These are phyloP conservation scores for Gastrolobium villosum DNA, from an alignment of 306 rosid species.

Conservation along the genomic window DNA sequence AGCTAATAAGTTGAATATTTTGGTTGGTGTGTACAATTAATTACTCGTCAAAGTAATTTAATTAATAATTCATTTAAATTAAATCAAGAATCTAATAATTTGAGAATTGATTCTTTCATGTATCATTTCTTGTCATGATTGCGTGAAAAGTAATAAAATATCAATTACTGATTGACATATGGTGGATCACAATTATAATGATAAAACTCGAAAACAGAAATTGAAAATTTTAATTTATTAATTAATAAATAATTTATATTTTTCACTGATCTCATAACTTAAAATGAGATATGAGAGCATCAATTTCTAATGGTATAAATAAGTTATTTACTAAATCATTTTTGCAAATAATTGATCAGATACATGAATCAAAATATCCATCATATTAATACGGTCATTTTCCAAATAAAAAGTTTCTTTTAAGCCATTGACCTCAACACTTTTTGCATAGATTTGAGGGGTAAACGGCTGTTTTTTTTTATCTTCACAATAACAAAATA, in stretches of 20 bases:
- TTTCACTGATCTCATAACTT: too few relatives aligned
- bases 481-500: not conserved
- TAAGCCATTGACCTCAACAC: not conserved
- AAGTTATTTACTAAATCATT: not conserved
- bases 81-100: not conserved
- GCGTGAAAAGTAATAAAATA: too few relatives aligned
- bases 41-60: not conserved
- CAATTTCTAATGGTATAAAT: too few relatives aligned
- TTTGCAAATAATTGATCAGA: not conserved
- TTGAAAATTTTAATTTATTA: too few relatives aligned
- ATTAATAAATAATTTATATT: too few relatives aligned
- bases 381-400: not conserved
- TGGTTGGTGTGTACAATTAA: not conserved
- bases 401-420: not conserved
- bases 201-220: too few relatives aligned
- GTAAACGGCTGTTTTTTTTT: not conserved
- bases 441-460: not conserved
- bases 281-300: too few relatives aligned
- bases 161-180: too few relatives aligned
- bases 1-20: not conserved
- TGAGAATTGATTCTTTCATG: too few relatives aligned
- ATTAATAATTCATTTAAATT: not conserved
- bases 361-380: not conserved
- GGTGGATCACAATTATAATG: too few relatives aligned
- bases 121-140: too few relatives aligned